phyloP scores from a whole-genome alignment of 1,139 yeast species.

The Diutina pseudorugosa region DNA sequence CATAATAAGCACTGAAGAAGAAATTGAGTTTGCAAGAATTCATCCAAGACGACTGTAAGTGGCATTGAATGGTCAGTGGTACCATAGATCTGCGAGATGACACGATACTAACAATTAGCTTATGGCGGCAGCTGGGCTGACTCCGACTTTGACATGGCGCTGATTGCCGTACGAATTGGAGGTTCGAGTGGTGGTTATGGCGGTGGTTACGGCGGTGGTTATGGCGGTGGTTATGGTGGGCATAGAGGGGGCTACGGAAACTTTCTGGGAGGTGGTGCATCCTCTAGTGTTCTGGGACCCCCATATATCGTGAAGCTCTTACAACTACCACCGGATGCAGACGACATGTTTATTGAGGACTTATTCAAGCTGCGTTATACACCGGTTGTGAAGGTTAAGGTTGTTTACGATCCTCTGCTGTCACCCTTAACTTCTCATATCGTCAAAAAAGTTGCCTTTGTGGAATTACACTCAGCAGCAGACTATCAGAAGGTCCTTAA shows the following conservation, averaged over 20 bases:
- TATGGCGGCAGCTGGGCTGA: conserved; percentile 4
- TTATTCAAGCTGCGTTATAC: conserved; percentile 32
- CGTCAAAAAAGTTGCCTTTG: conserved; percentile 47
- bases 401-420: conserved; percentile 30
- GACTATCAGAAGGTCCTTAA: conserved; percentile 36
- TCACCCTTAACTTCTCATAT: conserved; percentile 27
- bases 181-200: not conserved
- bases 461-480: conserved; percentile 35
- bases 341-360: conserved; percentile 29
- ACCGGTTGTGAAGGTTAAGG: conserved; percentile 26
- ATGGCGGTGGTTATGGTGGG: not conserved
- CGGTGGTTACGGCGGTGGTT: not conserved
- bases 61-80: not conserved
- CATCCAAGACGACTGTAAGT: conserved; percentile 3
- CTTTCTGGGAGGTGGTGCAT: not conserved
- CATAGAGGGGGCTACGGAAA: not conserved
- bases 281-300: not conserved
- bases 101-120: not conserved
- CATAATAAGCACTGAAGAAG: not conserved
- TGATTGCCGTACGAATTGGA: conserved; percentile 1
- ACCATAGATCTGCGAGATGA: not conserved
- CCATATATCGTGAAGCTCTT: conserved; percentile 2
- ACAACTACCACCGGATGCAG: conserved; percentile 15
- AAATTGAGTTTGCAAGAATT: conserved; percentile 2
- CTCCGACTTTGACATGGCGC: conserved; percentile 1